Percentiles rank a stretch among this genome's conserved stretches.
These are phyloP conservation scores for Ilyonectria mors-panacis DNA, from an alignment of 2,329 filamentous ascomycete species.

Conservation along the genomic window DNA sequence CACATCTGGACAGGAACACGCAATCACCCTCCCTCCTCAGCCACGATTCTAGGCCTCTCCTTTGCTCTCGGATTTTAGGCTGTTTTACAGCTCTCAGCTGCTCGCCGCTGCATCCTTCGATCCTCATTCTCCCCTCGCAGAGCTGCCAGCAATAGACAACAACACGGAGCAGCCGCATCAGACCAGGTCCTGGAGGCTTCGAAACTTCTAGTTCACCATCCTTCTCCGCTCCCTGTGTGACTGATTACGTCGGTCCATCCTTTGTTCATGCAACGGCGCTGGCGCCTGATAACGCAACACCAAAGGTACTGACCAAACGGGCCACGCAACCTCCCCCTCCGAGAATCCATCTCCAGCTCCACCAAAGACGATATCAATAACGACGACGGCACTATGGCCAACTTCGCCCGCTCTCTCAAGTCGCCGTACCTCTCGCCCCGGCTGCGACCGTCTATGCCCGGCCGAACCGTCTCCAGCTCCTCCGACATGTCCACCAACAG, in stretches of 20 bases:
- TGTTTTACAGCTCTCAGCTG: not conserved
- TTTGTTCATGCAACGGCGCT: conserved; percentile 14
- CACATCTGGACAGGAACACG: conserved; percentile 1
- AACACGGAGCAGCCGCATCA: not conserved
- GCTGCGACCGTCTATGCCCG: conserved; percentile 61
- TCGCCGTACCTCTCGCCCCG: conserved; percentile 61
- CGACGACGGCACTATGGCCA: conserved; percentile 58
- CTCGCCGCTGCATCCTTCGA: not conserved
- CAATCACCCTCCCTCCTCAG: not conserved
- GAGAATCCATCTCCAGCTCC: conserved; percentile 6
- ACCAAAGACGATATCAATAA: conserved; percentile 22
- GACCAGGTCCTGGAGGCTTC: not conserved
- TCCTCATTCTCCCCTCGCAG: not conserved
- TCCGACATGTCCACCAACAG: conserved; percentile 59
- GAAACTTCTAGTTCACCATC: not conserved
- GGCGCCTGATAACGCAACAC: conserved; percentile 21
- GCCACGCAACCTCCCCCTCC: conserved; percentile 8
- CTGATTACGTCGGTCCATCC: not conserved
- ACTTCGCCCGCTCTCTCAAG: conserved; percentile 65
- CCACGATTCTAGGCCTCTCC: conserved; percentile 3
- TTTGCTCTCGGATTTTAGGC: not conserved
- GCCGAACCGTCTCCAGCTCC: conserved; percentile 62
- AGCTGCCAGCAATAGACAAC: not conserved
- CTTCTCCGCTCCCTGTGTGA: not conserved
- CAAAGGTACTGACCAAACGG: conserved; percentile 1